Evolutionary conservation across 257 asterid species (phyloP), one percentile per base, ranked within the genome.

Genomic region (Rehmannia glutinosa): DNA sequence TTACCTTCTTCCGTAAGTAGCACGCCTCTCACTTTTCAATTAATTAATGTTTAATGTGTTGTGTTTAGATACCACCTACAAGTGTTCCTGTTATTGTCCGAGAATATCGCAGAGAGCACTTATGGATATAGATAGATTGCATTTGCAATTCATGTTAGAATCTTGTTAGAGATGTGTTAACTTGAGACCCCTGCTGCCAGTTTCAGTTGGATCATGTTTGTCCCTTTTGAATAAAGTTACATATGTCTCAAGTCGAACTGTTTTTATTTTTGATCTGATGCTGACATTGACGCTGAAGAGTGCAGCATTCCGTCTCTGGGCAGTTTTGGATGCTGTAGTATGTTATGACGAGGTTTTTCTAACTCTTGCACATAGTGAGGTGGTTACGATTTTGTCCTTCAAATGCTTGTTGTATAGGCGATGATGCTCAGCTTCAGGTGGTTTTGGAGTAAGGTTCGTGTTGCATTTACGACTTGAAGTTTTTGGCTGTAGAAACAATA

Each of bases 11-110:
- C 21, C 10, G 27, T 39, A 13, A 24, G 66, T 15, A 41, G n/a
- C 41, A 16, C n/a, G 35, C 20, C n/a, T n/a, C n/a, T 58, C 36
- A 2, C 6, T 35, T 36, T 8, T 61, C 24, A 45, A 24, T 38
- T 61, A 12, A 12, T 17, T 36, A n/a, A 58, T 56, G 59, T 23
- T 60, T 30, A 61, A n/a, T 42, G 10, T 71, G 61, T 23, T 52
- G 45, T 79, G 51, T 67, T 24, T 78, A 93, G 98, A 86, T 93
- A 47, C 98, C 98, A 65, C 96, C 97, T 9, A 93, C 97, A 8
- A 93, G 98, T 65, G 95, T 88, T 51, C 96, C 99, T 55, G 97
- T 93, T 42, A 90, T 90, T 45, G 95, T 93, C 65, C 92, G 94
- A 60, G 96, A 93, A 66, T 88, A 93, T 56, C 62, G 91, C 64